phyloP scores from a whole-genome alignment of 805 yeast genomes.

The Cyberlindnera bimundalis region DNA sequence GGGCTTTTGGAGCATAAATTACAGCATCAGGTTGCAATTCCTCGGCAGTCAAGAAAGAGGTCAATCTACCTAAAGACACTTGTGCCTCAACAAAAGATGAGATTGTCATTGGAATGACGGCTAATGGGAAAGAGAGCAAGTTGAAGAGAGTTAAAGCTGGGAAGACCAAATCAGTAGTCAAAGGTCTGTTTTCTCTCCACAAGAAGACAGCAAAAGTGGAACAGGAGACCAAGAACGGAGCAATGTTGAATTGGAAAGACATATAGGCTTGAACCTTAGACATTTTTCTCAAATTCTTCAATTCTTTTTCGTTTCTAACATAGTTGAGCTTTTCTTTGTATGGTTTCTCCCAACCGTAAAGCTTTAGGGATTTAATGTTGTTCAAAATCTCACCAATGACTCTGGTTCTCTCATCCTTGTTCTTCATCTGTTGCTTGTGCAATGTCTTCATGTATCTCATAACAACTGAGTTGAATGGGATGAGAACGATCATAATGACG shows the following conservation, averaged over 20 bases:
- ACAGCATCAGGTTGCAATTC: constrained; percentile 86
- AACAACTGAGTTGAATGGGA: constrained; percentile 73
- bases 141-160: constrained; percentile 89
- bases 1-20: constrained; percentile 42
- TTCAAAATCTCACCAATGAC: constrained; percentile 83
- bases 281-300: constrained; percentile 69
- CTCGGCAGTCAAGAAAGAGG: constrained; percentile 64
- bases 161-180: constrained; percentile 87
- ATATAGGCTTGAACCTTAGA: constrained; percentile 70
- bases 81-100: constrained; percentile 85
- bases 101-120: constrained; percentile 87
- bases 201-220: constrained; percentile 84
- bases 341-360: constrained; percentile 95
- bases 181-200: constrained; percentile 52
- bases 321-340: constrained; percentile 67
- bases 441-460: constrained; percentile 65
- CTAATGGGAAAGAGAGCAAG: constrained; percentile 84
- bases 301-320: constrained; percentile 86
- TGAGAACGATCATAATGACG: constrained; percentile 66
- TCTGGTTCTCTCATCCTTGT: constrained; percentile 90
- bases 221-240: constrained; percentile 88
- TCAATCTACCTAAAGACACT: constrained; percentile 74
- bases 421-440: constrained; percentile 83
- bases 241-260: constrained; percentile 74
- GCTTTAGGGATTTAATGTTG: constrained; percentile 86